A percentile compares a stretch with the other conserved stretches of the same genome.
Evolutionary conservation across 139 green algal species (phyloP).

Genomic region (Dunaliella primolecta): DNA sequence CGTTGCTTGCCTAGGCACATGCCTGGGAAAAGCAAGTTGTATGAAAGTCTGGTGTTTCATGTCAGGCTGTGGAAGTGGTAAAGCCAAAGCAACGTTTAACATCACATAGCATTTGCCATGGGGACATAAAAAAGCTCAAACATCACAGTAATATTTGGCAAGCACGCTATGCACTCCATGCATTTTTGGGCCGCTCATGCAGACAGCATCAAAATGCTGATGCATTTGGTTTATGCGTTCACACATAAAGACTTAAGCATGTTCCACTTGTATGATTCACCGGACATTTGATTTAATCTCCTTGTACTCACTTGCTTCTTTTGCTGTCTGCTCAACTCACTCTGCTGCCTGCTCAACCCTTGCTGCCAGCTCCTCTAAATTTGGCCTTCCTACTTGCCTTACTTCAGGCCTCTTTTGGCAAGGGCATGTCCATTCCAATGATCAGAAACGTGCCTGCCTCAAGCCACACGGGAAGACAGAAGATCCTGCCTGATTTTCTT

Average conservation of each 20-base stretch:
- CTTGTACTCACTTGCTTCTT: not conserved
- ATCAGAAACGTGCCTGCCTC: not conserved
- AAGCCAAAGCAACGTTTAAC: no score
- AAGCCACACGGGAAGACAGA: not conserved
- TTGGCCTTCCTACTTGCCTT: no score
- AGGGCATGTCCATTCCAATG: not conserved
- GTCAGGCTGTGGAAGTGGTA: no score
- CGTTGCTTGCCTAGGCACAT: constrained; percentile 38
- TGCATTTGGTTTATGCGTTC: not conserved
- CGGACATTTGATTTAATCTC: not conserved
- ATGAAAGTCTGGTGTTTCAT: not conserved
- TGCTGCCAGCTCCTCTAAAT: no score
- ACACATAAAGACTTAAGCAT: not conserved
- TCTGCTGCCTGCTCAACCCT: not conserved
- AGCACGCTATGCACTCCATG: no score
- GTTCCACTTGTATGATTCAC: not conserved
- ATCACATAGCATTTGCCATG: no score
- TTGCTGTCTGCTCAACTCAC: not conserved
- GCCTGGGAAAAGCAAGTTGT: not conserved
- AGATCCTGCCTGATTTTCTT: not conserved
- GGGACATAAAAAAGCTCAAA: not conserved
- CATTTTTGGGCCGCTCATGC: no score
- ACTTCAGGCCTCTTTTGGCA: not conserved
- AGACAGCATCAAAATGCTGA: not conserved
- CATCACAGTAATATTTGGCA: no score